A percentile compares a stretch with the other conserved stretches of the same genome.
Evolutionary conservation across 1,284 basidiomycete genomes (phyloP).

Genomic region (Phellopilus nigrolimitatus): DNA sequence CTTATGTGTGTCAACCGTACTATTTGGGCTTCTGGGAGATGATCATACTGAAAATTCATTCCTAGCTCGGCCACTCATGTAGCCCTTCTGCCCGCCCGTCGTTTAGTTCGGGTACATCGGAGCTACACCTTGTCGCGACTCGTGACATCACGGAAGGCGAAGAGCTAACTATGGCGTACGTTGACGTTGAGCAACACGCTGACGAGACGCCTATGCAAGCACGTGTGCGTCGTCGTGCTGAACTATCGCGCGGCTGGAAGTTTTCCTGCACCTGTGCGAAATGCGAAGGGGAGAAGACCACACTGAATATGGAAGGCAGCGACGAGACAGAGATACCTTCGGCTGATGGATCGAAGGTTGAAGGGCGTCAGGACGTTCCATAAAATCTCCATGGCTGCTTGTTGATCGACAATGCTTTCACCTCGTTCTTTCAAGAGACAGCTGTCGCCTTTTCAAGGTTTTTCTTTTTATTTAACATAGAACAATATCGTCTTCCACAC

Average conservation of each 20-base stretch:
- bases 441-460: too few relatives aligned
- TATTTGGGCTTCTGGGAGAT: too few relatives aligned
- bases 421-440: too few relatives aligned
- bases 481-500: too few relatives aligned
- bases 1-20: slow-evolving; percentile 67
- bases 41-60: too few relatives aligned
- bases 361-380: not conserved
- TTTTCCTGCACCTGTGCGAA: slow-evolving; percentile 68
- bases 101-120: slow-evolving; percentile 56
- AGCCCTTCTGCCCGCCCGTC: slow-evolving; percentile 56
- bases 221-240: slow-evolving; percentile 57
- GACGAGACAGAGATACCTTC: not conserved
- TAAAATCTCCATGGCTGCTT: too few relatives aligned
- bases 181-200: slow-evolving; percentile 53
- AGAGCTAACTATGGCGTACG: slow-evolving; percentile 67
- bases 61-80: slow-evolving; percentile 64
- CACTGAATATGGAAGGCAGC: not conserved
- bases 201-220: slow-evolving; percentile 51
- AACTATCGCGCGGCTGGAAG: slow-evolving; percentile 75
- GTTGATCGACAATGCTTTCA: too few relatives aligned
- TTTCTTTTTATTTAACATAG: not conserved
- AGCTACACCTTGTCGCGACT: slow-evolving; percentile 62
- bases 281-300: slow-evolving; percentile 47
- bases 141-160: slow-evolving; percentile 66
- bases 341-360: slow-evolving; percentile 5